Percentiles rank a stretch among this genome's conserved stretches.
phyloP scores from a whole-genome alignment of 352 stramenopile genomes.

The Phytophthora capsici region DNA sequence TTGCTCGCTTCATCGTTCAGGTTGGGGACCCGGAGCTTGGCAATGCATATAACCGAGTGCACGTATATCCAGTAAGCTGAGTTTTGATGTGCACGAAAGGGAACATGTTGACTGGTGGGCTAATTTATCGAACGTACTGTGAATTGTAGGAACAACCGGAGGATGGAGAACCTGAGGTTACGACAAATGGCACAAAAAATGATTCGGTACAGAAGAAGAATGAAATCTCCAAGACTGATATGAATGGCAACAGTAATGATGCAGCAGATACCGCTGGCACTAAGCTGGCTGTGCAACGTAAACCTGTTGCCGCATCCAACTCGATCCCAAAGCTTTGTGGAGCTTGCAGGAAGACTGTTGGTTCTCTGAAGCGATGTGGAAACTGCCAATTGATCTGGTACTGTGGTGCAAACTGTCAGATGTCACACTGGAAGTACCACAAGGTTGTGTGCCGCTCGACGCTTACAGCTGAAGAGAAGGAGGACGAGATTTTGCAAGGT shows the following conservation, averaged over 20 bases:
- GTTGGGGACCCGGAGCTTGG: constrained; percentile 61
- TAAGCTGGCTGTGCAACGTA: constrained; percentile 41
- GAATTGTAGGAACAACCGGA: constrained; percentile 45
- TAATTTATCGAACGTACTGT: neutral
- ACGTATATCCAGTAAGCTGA: constrained; percentile 70
- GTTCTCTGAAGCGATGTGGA: constrained; percentile 72
- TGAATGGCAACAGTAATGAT: constrained; percentile 29
- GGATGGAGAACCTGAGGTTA: constrained; percentile 32
- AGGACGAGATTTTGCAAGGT: constrained; percentile 45
- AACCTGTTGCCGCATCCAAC: constrained; percentile 30
- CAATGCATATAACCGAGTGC: constrained; percentile 71
- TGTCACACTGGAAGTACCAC: constrained; percentile 86
- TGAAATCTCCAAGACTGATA: constrained; percentile 5
- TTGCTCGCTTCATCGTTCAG: constrained; percentile 78
- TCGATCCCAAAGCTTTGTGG: constrained; percentile 68
- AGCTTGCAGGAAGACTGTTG: constrained; percentile 54
- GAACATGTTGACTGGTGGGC: too few species aligned
- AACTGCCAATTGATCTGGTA: constrained; percentile 84
- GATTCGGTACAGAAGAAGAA: constrained; percentile 18
- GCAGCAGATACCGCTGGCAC: neutral
- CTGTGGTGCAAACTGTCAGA: constrained; percentile 74
- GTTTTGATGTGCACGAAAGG: too few species aligned
- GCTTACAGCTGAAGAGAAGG: constrained; percentile 47
- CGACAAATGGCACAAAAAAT: constrained; percentile 10
- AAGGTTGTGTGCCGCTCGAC: constrained; percentile 59